Evolutionary conservation across 495 filamentous ascomycete genomes (phyloP).

Genomic region (Massariosphaeria phaeospora): DNA sequence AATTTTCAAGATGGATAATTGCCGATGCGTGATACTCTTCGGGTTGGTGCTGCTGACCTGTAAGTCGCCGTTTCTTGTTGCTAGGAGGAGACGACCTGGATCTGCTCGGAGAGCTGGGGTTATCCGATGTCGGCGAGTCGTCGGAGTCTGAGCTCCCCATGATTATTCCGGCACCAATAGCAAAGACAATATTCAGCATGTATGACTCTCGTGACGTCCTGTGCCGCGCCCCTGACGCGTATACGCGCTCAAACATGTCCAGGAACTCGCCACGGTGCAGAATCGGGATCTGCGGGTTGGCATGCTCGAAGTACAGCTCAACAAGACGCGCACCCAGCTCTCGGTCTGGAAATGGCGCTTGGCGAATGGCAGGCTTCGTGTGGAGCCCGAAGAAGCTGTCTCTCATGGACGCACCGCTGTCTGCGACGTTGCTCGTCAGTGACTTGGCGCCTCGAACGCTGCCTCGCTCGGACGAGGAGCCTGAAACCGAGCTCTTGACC

Average conservation of each 20-base stretch:
- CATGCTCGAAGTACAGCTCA: slow-evolving; percentile 86
- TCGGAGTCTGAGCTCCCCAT: slow-evolving; percentile 55
- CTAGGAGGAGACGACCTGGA: slow-evolving; percentile 39
- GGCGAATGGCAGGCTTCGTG: slow-evolving; percentile 78
- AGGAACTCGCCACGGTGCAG: slow-evolving; percentile 84
- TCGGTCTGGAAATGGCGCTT: slow-evolving; percentile 76
- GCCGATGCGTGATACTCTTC: slow-evolving; percentile 96
- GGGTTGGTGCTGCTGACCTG: slow-evolving; percentile 70
- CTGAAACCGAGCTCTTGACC: slow-evolving; percentile 72
- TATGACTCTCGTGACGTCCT: slow-evolving; percentile 81
- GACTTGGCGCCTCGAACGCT: slow-evolving; percentile 36
- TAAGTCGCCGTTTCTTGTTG: slow-evolving; percentile 49
- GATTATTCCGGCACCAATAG: slow-evolving; percentile 90
- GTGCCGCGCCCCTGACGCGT: slow-evolving; percentile 59
- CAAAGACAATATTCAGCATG: slow-evolving; percentile 95
- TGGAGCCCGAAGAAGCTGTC: slow-evolving; percentile 95
- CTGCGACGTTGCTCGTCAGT: slow-evolving; percentile 21
- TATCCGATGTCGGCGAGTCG: slow-evolving; percentile 34
- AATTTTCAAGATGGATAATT: slow-evolving; percentile 83
- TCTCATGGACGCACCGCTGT: slow-evolving; percentile 63
- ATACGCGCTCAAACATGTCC: slow-evolving; percentile 74
- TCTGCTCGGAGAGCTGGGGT: slow-evolving; percentile 18
- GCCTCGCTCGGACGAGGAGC: slow-evolving; percentile 55
- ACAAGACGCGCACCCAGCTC: slow-evolving; percentile 67
- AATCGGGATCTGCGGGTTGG: slow-evolving; percentile 92